Evolutionary conservation across 768 basidiomycete species (phyloP).

Genomic region (Tylopilus felleus): DNA sequence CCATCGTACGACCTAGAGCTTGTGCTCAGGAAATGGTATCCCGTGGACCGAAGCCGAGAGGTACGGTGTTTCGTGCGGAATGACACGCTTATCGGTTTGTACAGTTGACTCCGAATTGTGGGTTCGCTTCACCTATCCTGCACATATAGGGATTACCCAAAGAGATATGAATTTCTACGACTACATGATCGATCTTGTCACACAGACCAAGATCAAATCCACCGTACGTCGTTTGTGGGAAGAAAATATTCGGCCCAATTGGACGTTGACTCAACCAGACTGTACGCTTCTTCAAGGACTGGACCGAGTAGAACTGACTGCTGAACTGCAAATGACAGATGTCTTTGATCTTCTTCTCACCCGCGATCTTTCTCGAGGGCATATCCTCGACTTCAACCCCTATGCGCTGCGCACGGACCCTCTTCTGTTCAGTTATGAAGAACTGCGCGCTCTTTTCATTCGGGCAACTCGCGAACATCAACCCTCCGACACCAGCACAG

Average conservation of each 20-base stretch:
- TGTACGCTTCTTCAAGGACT: conserved; percentile 48
- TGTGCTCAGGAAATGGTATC: conserved; percentile 87
- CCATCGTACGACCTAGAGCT: conserved; percentile 69
- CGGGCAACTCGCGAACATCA: conserved; percentile 4
- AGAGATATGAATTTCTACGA: conserved; percentile 88
- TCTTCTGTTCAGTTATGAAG: conserved; percentile 80
- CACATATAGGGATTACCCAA: conserved; percentile 69
- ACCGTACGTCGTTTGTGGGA: conserved; percentile 66
- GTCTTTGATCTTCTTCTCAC: conserved; percentile 85
- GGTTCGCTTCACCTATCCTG: background rate
- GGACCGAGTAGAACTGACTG: background rate
- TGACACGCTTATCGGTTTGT: conserved; percentile 64
- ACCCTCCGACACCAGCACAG: background rate
- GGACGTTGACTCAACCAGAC: conserved; percentile 49
- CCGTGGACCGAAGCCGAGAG: conserved; percentile 80
- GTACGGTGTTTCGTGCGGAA: conserved; percentile 87
- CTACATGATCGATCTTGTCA: conserved; percentile 66
- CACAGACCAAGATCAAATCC: conserved; percentile 48
- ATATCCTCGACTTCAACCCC: conserved; percentile 90
- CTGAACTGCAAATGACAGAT: conserved; percentile 39
- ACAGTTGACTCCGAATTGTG: background rate
- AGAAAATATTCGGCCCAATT: conserved; percentile 55
- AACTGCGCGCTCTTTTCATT: conserved; percentile 48
- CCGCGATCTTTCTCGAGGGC: conserved; percentile 68
- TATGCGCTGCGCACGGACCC: conserved; percentile 85